These are phyloP conservation scores for Candida parachauliodes DNA, from an alignment of 805 yeast species.

Conservation along the genomic window DNA sequence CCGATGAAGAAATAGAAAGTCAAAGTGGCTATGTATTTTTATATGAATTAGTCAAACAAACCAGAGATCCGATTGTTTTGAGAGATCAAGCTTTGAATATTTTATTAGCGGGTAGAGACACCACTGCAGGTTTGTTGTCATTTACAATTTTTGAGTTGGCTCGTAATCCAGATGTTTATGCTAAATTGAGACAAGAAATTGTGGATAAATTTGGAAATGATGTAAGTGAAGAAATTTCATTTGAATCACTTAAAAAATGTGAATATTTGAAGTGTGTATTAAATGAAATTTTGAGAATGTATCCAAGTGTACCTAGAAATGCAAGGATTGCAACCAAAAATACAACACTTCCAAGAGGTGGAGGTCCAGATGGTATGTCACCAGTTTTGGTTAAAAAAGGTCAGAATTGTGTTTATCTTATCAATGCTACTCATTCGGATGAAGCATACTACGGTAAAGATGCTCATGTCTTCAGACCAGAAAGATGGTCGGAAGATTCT, in stretches of 20 bases:
- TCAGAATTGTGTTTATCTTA: slow-evolving; percentile 36
- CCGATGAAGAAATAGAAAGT: slow-evolving; percentile 26
- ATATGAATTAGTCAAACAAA: slow-evolving; percentile 36
- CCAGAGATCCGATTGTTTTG: slow-evolving; percentile 31
- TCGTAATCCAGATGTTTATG: slow-evolving; percentile 26
- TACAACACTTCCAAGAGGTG: slow-evolving; percentile 28
- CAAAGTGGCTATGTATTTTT: slow-evolving; percentile 31
- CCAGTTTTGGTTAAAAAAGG: slow-evolving; percentile 46
- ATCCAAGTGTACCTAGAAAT: slow-evolving; percentile 33
- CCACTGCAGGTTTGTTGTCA: slow-evolving; percentile 32
- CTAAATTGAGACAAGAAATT: slow-evolving; percentile 26
- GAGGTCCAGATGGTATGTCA: slow-evolving; percentile 28
- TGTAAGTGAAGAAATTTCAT: slow-evolving; percentile 20
- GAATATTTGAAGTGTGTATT: slow-evolving; percentile 27
- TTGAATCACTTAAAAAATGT: slow-evolving; percentile 32
- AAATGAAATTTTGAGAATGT: slow-evolving; percentile 30
- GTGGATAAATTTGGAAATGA: slow-evolving; percentile 24
- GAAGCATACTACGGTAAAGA: slow-evolving; percentile 43
- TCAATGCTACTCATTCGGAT: slow-evolving; percentile 44
- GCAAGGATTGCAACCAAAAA: slow-evolving; percentile 22
- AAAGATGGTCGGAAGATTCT: slow-evolving; percentile 41
- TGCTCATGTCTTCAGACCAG: slow-evolving; percentile 45
- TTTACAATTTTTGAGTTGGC: slow-evolving; percentile 28
- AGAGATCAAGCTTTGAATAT: slow-evolving; percentile 38
- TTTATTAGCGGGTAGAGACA: slow-evolving; percentile 36